A percentile compares a stretch with the other conserved stretches of the same genome.
phyloP scores from a whole-genome alignment of 768 basidiomycete species.

The Pleurotus sapidus region DNA sequence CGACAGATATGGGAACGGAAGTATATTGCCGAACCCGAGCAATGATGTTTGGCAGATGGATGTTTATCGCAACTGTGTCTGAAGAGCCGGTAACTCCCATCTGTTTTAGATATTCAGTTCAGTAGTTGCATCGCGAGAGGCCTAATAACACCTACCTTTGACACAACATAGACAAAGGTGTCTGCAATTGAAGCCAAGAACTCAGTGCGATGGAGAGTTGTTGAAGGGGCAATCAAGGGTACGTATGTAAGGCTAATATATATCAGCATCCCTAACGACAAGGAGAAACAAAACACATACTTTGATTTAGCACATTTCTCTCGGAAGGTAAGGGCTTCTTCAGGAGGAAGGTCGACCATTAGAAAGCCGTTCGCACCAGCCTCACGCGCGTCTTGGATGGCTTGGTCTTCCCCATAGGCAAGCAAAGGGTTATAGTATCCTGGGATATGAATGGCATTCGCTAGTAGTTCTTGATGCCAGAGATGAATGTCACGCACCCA shows the following conservation, averaged over 20 bases:
- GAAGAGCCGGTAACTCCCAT: constrained; percentile 99
- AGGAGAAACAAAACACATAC: constrained; percentile 43
- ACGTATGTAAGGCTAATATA: constrained; percentile 82
- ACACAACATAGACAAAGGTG: constrained; percentile 98
- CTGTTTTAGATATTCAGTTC: constrained; percentile 33
- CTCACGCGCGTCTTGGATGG: constrained; percentile 83
- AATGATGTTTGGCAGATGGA: constrained; percentile 79
- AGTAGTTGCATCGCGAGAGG: not conserved
- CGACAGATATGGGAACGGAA: constrained; percentile 86
- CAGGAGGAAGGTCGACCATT: constrained; percentile 96
- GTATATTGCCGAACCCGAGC: constrained; percentile 78
- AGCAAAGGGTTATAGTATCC: constrained; percentile 98
- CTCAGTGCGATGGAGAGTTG: constrained; percentile 80
- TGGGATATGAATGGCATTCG: constrained; percentile 24
- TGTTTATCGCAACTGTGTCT: constrained; percentile 65
- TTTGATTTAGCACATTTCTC: constrained; percentile 78
- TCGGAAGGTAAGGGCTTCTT: constrained; percentile 90
- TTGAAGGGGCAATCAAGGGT: constrained; percentile 93
- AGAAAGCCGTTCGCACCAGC: constrained; percentile 98
- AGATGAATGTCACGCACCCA: constrained; percentile 58
- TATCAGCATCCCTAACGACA: not conserved
- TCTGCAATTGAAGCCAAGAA: constrained; percentile 94
- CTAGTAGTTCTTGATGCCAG: not conserved
- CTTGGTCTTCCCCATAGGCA: constrained; percentile 93
- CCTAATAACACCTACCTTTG: constrained; percentile 57